Evolutionary conservation across 192 early-diverging fungal species (phyloP).

Genomic region (Coemansia sp.): DNA sequence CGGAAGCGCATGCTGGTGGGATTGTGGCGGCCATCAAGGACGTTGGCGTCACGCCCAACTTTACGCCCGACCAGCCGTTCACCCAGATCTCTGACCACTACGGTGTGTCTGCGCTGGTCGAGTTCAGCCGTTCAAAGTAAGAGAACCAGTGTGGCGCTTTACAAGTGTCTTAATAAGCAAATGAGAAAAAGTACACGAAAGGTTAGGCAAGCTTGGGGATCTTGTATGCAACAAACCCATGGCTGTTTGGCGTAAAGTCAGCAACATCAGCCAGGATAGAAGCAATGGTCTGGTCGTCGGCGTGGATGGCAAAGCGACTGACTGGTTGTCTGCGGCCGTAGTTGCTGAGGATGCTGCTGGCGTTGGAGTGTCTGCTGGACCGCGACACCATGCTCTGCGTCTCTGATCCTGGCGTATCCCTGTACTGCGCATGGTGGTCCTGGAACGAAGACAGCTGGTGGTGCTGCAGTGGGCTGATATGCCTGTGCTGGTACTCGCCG

Average conservation of each 20-base stretch:
- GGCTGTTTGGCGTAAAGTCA: constrained; percentile 50
- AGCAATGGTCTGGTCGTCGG: constrained; percentile 20
- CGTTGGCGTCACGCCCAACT: constrained; percentile 48
- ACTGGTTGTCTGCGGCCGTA: constrained; percentile 33
- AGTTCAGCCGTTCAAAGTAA: constrained; percentile 2
- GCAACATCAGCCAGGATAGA: constrained; percentile 32
- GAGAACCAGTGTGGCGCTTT: too few species aligned
- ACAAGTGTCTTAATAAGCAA: too few species aligned
- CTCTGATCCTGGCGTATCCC: constrained; percentile 22
- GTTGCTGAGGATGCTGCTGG: constrained; percentile 33
- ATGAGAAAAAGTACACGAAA: background rate
- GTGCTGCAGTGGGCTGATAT: background rate
- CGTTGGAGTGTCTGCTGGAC: constrained; percentile 43
- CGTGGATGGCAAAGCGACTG: constrained; percentile 39
- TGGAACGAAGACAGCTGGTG: background rate
- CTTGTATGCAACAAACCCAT: constrained; percentile 56
- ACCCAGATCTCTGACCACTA: constrained; percentile 59
- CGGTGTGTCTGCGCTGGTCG: constrained; percentile 41
- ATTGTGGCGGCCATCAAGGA: constrained; percentile 26
- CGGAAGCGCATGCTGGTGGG: constrained; percentile 15
- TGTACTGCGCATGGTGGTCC: constrained; percentile 6
- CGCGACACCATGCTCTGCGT: constrained; percentile 41
- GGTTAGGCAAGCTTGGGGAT: constrained; percentile 35
- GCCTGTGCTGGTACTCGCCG: constrained; percentile 11
- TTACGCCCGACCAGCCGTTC: constrained; percentile 35